phyloP scores from a whole-genome alignment of 1,139 yeast genomes.

The Candida pseudoviswanathii region DNA sequence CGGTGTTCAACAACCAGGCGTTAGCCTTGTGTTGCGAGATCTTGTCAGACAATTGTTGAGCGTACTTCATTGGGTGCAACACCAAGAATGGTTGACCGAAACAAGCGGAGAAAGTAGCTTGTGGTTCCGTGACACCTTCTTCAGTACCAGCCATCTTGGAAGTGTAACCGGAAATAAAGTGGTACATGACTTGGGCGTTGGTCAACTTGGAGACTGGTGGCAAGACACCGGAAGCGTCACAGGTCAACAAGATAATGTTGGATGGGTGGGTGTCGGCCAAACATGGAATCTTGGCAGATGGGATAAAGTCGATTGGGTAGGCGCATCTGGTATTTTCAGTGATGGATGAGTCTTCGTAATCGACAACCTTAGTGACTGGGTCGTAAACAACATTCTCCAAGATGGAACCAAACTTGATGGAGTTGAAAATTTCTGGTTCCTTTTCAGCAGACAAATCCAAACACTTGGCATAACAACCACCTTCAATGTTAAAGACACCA shows the following conservation, averaged over 20 bases:
- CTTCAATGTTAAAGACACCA: slow-evolving; percentile 99
- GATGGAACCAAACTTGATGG: slow-evolving; percentile 91
- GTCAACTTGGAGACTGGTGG: slow-evolving; percentile 96
- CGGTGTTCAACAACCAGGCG: slow-evolving; percentile 98
- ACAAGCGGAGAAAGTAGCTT: slow-evolving; percentile 97
- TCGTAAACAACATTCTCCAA: slow-evolving; percentile 93
- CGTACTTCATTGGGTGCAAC: slow-evolving; percentile 97
- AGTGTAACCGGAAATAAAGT: slow-evolving; percentile 97
- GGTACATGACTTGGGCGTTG: slow-evolving; percentile 98
- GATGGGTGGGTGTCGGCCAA: slow-evolving; percentile 87
- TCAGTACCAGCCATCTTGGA: slow-evolving; percentile 99
- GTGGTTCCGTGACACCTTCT: slow-evolving; percentile 98
- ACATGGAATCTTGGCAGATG: slow-evolving; percentile 96
- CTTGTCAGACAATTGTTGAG: slow-evolving; percentile 94
- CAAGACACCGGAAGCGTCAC: slow-evolving; percentile 97
- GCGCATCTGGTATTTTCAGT: slow-evolving; percentile 99
- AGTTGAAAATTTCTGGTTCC: slow-evolving; percentile 97
- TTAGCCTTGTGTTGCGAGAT: slow-evolving; percentile 84
- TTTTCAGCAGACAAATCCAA: slow-evolving; percentile 86
- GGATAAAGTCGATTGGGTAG: slow-evolving; percentile 95
- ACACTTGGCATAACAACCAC: slow-evolving; percentile 99
- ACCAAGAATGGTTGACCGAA: slow-evolving; percentile 99
- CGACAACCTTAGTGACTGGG: slow-evolving; percentile 76
- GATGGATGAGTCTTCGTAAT: slow-evolving; percentile 76
- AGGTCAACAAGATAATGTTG: slow-evolving; percentile 88